Evolutionary conservation across 2,329 filamentous ascomycete genomes (phyloP).

Genomic region (Microdochium trichocladiopsis): DNA sequence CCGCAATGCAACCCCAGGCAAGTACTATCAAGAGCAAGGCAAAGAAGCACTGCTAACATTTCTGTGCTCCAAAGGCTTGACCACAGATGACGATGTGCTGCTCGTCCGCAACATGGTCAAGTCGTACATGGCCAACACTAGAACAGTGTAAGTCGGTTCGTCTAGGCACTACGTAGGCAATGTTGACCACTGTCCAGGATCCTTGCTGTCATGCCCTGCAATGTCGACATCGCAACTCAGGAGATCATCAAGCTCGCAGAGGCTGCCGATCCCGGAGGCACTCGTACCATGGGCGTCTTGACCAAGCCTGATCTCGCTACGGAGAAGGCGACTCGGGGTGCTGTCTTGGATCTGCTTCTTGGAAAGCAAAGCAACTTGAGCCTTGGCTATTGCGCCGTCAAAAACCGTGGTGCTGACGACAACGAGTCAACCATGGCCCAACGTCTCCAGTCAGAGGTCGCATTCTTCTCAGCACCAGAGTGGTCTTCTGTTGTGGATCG

Average conservation of each 20-base stretch:
- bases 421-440: constrained; percentile 12
- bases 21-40: no score
- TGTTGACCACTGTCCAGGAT: constrained; percentile 17
- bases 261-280: constrained; percentile 28
- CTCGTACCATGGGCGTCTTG: constrained; percentile 38
- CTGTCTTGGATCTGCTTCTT: constrained; percentile 27
- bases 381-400: constrained; percentile 36
- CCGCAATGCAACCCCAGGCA: constrained; percentile 24
- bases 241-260: constrained; percentile 29
- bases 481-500: constrained; percentile 20
- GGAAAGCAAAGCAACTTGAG: constrained; percentile 27
- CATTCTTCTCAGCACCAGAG: constrained; percentile 21
- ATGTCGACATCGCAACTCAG: constrained; percentile 31
- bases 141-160: constrained; percentile 28
- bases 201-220: constrained; percentile 35
- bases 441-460: constrained; percentile 18
- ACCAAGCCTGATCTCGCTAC: constrained; percentile 52
- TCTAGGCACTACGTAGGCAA: background rate
- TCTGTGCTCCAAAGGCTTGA: constrained; percentile 3
- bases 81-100: constrained; percentile 5
- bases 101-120: constrained; percentile 11
- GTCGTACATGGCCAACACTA: constrained; percentile 30
- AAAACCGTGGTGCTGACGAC: constrained; percentile 35
- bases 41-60: no score
- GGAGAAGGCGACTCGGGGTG: constrained; percentile 25